Base-by-base conservation (phyloP, 1,139 yeast genomes). In the Zygosaccharomyces sapae region DNA sequence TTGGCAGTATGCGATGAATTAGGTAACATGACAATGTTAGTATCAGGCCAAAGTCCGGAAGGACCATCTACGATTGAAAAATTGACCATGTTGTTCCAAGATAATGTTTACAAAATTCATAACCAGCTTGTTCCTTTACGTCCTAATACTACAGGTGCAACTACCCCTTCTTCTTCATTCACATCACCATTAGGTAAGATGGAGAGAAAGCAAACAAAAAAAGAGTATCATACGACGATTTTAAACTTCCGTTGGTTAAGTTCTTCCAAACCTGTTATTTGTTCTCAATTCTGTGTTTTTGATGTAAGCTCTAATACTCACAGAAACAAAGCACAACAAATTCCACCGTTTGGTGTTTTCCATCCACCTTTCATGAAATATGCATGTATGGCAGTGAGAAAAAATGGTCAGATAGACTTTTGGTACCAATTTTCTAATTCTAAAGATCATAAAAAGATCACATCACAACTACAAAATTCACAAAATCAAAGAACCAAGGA, bases 381-480 rank as follows among this genome's bases (percentile, higher is more conserved):
- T 51, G 67, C 68, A 5, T 65, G 67, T 46, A 47, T 59, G 36
- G 68, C 65, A 7, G 52, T 65, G 8, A 59, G 69, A 48, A 59
- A 56, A 41, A 64, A 63, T 46, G 68, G 68, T 19, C 66, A 65
- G 43, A 50, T 65, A 25, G 67, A 63, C 45, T 62, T 66, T 40
- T 66, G 69, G 69, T 66, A 65, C 43, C 68, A 66, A 47, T 63
- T 66, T 42, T 66, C 68, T 5, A 66, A 66, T 45, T 65, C 69
- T 1, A 64, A 64, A 41, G 68, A 64, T 43, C 66, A 63, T 45
- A 66, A 65, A 45, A 66, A 66, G 46, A 60, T 64, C 1, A 60
- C 65, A 1, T 43, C 63, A 25, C 67, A 64, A 33, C 41, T 65
- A 9, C 48, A 55, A 34, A 50, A 52, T 30, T 39, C 53, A 6